These are phyloP conservation scores for Acorus gramineus DNA, from an alignment of 106 monocot species.

Conservation along the genomic window DNA sequence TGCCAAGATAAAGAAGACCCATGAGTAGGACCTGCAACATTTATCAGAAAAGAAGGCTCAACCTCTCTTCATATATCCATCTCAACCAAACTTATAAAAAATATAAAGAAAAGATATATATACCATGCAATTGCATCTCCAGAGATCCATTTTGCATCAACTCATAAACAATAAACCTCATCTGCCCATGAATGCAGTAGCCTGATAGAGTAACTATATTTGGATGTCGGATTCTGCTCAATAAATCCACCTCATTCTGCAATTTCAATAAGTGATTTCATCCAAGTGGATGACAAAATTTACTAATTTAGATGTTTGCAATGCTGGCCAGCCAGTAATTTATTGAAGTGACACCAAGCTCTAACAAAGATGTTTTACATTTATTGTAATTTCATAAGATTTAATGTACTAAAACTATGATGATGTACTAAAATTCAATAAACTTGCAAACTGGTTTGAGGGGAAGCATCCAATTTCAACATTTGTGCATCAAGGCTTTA, in stretches of 20 bases:
- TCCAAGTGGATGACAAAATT: no score
- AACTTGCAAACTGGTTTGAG: neutral
- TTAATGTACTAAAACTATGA: neutral
- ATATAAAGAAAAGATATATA: neutral
- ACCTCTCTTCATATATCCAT: no score
- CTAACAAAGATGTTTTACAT: no score
- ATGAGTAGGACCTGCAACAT: conserved; percentile 44
- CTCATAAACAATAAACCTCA: conserved; percentile 73
- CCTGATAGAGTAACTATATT: conserved; percentile 87
- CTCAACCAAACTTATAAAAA: neutral
- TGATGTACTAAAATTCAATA: neutral
- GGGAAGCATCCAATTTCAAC: neutral
- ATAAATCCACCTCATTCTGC: conserved; percentile 85
- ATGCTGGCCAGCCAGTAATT: no score
- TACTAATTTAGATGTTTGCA: no score
- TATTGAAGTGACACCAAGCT: no score
- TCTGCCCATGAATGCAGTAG: conserved; percentile 50
- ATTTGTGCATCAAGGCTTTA: no score
- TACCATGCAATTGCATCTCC: conserved; percentile 80
- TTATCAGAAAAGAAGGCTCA: conserved; percentile 4
- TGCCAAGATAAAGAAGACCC: conserved; percentile 71
- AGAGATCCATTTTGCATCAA: conserved; percentile 85
- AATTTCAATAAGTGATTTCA: neutral
- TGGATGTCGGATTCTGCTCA: conserved; percentile 68
- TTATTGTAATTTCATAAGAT: neutral